Base-by-base conservation (phyloP, 2,329 filamentous ascomycete genomes). In the Dryadomyces sulphureus region DNA sequence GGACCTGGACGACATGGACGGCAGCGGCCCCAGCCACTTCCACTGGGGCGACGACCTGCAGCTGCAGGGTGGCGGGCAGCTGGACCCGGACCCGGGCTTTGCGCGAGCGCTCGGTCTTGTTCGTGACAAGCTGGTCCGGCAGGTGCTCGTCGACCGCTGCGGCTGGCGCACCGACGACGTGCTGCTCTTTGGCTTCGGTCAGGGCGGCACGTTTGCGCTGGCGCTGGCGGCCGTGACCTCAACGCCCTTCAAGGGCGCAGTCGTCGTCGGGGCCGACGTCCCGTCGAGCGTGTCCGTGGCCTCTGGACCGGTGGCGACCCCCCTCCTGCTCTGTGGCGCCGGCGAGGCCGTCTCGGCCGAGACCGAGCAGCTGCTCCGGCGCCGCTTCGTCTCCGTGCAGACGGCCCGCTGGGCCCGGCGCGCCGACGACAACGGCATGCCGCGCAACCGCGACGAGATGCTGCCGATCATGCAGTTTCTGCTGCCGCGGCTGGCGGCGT, bases 381-480 rank as follows among this genome's bases (percentile, higher is more conserved):
- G 67, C 38, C 72, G 75, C 46, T 92, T 90, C 61, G 65, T 70
- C 52, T 70, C 78, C 55, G 77, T 86, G 20, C 71, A 77, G 59
- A 69, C 80, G 52, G 78, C 78, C 47, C 75, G 75, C 56, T 92
- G 84, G 77, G 74, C 71, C 56, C 49, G 80, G 57, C 62, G 60
- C 3, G 36, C 41, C 41, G 48, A 48, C 27, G 84, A 81, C 6
- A 86, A 94, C 60, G 73, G 73, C 1, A 94, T 95, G 89, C 87
- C 88, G n/a, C 67, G 70, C 40, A 81, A 72, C 58, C 71, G 82
- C 45, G 87, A 93, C 11, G 89, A 96, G 69, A 89, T 93, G 73
- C 58, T 89, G 56, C 88, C 89, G 0, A 73, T 95, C 49, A 95
- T 95, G 87, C 77, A 82, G 57, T 95, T 81, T 55, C 73, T 88